Base-by-base conservation (phyloP, 345 rosid genomes). In the Eucalyptus rudis region DNA sequence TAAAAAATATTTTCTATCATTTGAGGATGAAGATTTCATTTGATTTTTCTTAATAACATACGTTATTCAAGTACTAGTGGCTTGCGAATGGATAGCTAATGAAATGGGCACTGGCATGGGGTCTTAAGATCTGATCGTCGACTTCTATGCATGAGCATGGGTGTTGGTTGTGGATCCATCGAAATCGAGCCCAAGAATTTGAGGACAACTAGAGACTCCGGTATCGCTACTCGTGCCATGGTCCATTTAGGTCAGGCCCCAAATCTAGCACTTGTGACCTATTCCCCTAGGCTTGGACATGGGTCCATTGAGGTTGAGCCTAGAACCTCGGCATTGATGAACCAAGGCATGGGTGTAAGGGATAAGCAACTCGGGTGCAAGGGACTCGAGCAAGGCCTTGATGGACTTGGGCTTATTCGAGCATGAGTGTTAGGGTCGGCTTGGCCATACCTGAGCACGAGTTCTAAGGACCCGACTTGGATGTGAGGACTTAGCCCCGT, bases 181-280 rank as follows among this genome's bases (percentile, higher is more conserved):
- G 6, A 10, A 56, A 56, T 56, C 4, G 11, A 56, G 62, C 62
- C 62, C 0, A 2, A 56, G 62, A 56, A 52, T 52, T 52, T 1
- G 1, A 52, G 2, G 58, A 52, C 25, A 52, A 52, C 0, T 2
- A 2, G 1, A 25, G 62, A 56, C 62, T 56, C 1, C 0, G 0
- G 29, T 56, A 2, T 56, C 1, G 62, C 6, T 56, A 10, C 29
- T 5, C 29, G 0, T 56, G 62, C 29, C 29, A 25, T 56, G 62
- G 29, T 56, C 62, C 62, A 56, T 56, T 56, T 0, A 10, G 13
- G 62, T 56, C 0, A 24, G 29, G 62, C 29, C 62, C 62, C 29
- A 24, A 56, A 56, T 25, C 5, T 24, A 25, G 62, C 29, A 52
- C 25, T 52, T 8, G 4, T 52, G 58, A 52, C 58, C 58, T 52